Evolutionary conservation across 2,329 filamentous ascomycete genomes (phyloP), one percentile per base, ranked within the genome.

Genomic region (Talaromyces albobiverticillius): DNA sequence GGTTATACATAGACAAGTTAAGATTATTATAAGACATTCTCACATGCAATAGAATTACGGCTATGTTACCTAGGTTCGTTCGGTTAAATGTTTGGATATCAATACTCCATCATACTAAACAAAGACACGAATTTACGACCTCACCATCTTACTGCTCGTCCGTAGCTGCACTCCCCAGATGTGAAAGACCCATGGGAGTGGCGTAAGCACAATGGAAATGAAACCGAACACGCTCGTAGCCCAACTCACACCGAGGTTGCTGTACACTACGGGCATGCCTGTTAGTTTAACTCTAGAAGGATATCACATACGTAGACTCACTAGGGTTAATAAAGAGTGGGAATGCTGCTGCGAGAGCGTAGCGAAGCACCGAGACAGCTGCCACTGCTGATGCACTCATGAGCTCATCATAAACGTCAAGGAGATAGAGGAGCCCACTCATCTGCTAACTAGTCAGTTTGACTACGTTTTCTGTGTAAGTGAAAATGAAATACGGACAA

Each of bases 221-320:
- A 78, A 77, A 0, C 79, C 86, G 10, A 87, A 80, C 5, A 89
- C 78, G 58, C 76, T 83, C 8, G 79, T 78, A 0, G 82, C 86
- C 29, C 83, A 85, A 0, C 78, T 80, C 18, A 85, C 77, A 0
- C 85, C 85, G 9, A 89, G 68, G 22, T 80, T 81, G 45, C 81
- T 75, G 62, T 84, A 87, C 72, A 89, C 64, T 55, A 46, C 16
- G 52, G 29, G 13, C 6, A 29, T 14, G 3, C 6, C 9, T 13
- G 29, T 20, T 51, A 36, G 53, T 25, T 2, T 18, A 13, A 38
- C 41, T 55, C 53, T 10, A 46, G 46, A 56, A 34, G 18, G 43
- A 41, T 29, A 22, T 20, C 22, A 32, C 22, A 14, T 18, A 1
- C 23, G 16, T 9, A 11, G 4, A 57, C 62, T 57, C 20, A 64